Percentiles rank a stretch among this genome's conserved stretches.
Conservation (phyloP, 352 stramenopile genomes). For the Pythium plurisporium region DNA sequence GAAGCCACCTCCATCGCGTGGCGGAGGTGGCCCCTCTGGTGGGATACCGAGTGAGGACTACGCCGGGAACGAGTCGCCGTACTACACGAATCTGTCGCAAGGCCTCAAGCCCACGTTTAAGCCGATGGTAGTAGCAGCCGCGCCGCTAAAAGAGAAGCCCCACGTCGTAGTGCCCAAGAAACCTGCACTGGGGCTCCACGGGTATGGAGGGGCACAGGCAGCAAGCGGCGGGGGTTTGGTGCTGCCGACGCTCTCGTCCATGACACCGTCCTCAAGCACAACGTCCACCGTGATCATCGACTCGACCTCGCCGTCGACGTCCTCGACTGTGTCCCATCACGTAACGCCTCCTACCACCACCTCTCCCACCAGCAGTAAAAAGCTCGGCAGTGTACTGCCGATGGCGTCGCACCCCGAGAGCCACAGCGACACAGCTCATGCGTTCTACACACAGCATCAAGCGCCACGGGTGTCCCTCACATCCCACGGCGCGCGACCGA, state of each 20-base stretch:
- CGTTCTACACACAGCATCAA: constrained; percentile 6
- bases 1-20: constrained; percentile 34
- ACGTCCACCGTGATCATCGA: constrained; percentile 26
- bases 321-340: not conserved
- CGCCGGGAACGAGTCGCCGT: not conserved
- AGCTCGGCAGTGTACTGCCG: constrained; percentile 14
- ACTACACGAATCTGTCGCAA: constrained; percentile 6
- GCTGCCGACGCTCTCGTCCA: constrained; percentile 22
- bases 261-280: constrained; percentile 27
- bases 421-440: not conserved
- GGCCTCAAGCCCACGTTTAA: constrained; percentile 13
- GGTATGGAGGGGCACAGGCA: constrained; percentile 1
- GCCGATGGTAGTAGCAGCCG: not conserved
- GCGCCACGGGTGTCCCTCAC: constrained; percentile 37
- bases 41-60: not conserved
- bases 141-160: constrained; percentile 9
- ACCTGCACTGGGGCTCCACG: constrained; percentile 9
- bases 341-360: too few species aligned
- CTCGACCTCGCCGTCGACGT: not conserved
- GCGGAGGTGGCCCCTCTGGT: not conserved
- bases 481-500: constrained; percentile 39
- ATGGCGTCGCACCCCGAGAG: not conserved
- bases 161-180: constrained; percentile 23
- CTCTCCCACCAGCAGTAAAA: constrained; percentile 12
- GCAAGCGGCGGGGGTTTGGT: not conserved